phyloP scores from a whole-genome alignment of 2,329 filamentous ascomycete genomes.

The Arachnopeziza araneosa region DNA sequence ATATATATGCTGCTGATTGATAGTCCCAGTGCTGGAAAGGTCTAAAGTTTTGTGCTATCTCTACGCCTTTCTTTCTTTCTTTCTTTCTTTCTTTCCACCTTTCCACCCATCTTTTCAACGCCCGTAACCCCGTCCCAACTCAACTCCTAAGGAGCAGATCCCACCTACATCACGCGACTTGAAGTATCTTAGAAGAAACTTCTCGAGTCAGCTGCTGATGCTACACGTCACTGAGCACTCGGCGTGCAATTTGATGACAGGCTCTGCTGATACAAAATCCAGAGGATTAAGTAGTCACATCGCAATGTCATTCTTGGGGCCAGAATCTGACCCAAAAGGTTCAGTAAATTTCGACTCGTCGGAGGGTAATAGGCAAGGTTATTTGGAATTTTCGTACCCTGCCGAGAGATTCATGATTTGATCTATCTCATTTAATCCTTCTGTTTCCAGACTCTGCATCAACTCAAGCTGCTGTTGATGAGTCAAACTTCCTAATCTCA shows the following conservation, averaged over 20 bases:
- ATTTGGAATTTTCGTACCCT: slow-evolving; percentile 19
- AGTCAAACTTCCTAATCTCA: slow-evolving; percentile 63
- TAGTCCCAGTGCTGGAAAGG: too few relatives aligned
- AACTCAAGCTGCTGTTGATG: slow-evolving; percentile 79
- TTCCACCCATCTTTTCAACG: not conserved
- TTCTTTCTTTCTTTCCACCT: not conserved
- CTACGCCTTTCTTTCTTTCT: too few relatives aligned
- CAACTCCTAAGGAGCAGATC: not conserved
- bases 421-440: slow-evolving; percentile 58
- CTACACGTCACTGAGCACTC: not conserved
- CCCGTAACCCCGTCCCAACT: not conserved
- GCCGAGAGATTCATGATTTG: slow-evolving; percentile 43
- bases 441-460: slow-evolving; percentile 72
- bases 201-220: not conserved
- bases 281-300: not conserved
- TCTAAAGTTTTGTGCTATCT: too few relatives aligned
- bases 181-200: not conserved
- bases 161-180: not conserved
- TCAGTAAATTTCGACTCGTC: not conserved
- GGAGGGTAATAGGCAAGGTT: not conserved
- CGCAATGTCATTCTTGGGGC: not conserved
- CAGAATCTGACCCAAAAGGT: not conserved
- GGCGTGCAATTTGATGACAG: not conserved
- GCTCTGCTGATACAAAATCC: not conserved
- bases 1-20: too few relatives aligned